Percentiles rank a stretch among this genome's conserved stretches.
Conservation (phyloP, 345 rosid species). For the Lepidium aucheri region DNA sequence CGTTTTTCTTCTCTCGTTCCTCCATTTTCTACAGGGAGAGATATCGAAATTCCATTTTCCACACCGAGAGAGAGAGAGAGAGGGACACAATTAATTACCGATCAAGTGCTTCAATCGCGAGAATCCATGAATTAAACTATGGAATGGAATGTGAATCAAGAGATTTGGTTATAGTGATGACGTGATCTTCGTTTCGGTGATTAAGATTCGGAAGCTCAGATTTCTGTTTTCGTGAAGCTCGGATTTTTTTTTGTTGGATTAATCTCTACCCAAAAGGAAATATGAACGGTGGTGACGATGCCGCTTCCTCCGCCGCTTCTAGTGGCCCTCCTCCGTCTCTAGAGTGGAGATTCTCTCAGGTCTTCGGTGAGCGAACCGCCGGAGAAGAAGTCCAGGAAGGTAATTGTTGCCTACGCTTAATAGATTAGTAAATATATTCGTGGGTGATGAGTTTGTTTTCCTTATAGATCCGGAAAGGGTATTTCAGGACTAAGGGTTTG, state of each 20-base stretch:
- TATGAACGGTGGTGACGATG: constrained; percentile 65
- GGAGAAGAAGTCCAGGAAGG: constrained; percentile 93
- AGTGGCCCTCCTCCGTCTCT: constrained; percentile 43
- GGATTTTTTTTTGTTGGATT: constrained; percentile 23
- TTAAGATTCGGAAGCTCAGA: constrained; percentile 27
- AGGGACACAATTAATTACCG: constrained; percentile 15
- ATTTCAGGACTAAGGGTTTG: constrained; percentile 29
- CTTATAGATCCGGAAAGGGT: constrained; percentile 38
- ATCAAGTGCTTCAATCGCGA: constrained; percentile 25
- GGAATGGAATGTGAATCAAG: constrained; percentile 31
- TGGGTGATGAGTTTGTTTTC: not conserved
- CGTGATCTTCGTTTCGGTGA: constrained; percentile 38
- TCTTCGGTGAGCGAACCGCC: constrained; percentile 84
- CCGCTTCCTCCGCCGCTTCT: constrained; percentile 28
- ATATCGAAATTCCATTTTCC: constrained; percentile 15
- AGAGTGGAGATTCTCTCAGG: constrained; percentile 95
- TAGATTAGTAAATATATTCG: not conserved
- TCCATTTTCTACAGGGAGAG: constrained; percentile 25
- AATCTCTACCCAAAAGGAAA: constrained; percentile 3
- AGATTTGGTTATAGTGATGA: constrained; percentile 15
- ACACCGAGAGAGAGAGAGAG: not conserved
- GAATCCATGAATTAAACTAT: constrained; percentile 13
- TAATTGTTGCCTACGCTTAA: constrained; percentile 5
- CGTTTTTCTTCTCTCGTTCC: constrained; percentile 29
- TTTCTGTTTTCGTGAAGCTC: constrained; percentile 18